A percentile compares a stretch with the other conserved stretches of the same genome.
These are phyloP conservation scores for Phytopythium sindhum DNA, from an alignment of 352 stramenopile species.

Conservation along the genomic window DNA sequence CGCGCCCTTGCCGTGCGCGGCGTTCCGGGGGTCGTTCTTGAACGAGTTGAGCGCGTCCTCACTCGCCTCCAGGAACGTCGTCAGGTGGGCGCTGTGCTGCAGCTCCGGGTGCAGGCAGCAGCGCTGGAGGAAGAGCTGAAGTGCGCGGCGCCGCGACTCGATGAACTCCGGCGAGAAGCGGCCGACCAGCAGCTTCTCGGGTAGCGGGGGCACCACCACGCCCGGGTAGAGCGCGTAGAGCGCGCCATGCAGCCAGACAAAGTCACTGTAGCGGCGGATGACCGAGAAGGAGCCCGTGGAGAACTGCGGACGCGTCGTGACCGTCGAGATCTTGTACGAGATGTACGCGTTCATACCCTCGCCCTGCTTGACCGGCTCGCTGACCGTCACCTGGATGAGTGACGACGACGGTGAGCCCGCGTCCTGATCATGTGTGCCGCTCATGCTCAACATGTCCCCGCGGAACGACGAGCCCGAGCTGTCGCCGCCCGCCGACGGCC, in stretches of 20 bases:
- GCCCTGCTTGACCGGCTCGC: conserved; percentile 94
- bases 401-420: conserved; percentile 9
- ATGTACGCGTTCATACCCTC: conserved; percentile 98
- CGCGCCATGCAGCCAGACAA: conserved; percentile 94
- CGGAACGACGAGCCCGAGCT: conserved; percentile 12
- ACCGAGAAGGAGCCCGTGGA: conserved; percentile 88
- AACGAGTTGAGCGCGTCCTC: conserved; percentile 71
- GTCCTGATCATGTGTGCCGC: background rate
- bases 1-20: conserved; percentile 30
- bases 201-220: conserved; percentile 93
- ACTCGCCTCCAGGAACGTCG: conserved; percentile 77
- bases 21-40: conserved; percentile 63
- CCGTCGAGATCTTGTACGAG: conserved; percentile 93
- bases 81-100: conserved; percentile 81
- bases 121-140: conserved; percentile 80
- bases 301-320: conserved; percentile 77
- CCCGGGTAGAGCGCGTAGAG: conserved; percentile 85
- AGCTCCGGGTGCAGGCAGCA: conserved; percentile 81
- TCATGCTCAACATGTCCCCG: conserved; percentile 11
- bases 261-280: conserved; percentile 93
- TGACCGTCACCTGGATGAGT: conserved; percentile 85
- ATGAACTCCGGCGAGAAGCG: conserved; percentile 94
- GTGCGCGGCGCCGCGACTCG: conserved; percentile 69
- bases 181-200: conserved; percentile 94
- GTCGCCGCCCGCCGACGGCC: background rate